Base-by-base conservation (phyloP, 305 asterid species). In the Ilex paraguariensis region DNA sequence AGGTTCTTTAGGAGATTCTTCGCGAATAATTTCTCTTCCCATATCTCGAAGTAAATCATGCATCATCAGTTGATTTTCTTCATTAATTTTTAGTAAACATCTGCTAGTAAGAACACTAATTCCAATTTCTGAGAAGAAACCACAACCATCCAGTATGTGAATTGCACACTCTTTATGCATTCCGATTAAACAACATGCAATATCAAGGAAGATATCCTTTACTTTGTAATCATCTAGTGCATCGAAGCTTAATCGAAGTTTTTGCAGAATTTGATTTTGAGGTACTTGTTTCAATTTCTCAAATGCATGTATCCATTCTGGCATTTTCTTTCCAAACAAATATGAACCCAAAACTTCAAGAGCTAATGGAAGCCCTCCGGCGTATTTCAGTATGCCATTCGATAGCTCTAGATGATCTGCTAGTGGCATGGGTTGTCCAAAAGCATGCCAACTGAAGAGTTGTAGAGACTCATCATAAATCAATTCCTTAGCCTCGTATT, bases 291-390 rank as follows among this genome's bases (percentile, higher is more conserved):
- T 60, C 56, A 63, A 42, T 63, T 63, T 54, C 44, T 63, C 12
- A 36, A 63, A 16, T 42, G 59, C 52, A 39, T 13, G n/a, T 44
- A 52, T 60, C 67, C 67, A 63, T 46, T 13, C 28, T 52, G 53
- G 60, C 28, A 6, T 1, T 17, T n/a, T 55, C 2, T 4, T 28
- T 21, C 55, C 71, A 51, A 7, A 28, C 15, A 66, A 14, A 10
- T 49, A 59, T 50, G 71, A 58, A 46, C 65, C 71, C 42, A 66
- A 46, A 21, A 21, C 28, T 21, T 21, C 28, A 21, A 21, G 28
- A 21, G 28, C 28, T 21, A 21, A 21, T 21, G 65, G 71, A 49
- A 66, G 60, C 28, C 71, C 71, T 15, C 12, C 51, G 31, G 64
- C 59, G 36, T 66, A 56, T 51, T 50, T 52, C 16, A 66, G 65